phyloP scores from a whole-genome alignment of 495 filamentous ascomycete genomes.

The Tuber umbilicatum region DNA sequence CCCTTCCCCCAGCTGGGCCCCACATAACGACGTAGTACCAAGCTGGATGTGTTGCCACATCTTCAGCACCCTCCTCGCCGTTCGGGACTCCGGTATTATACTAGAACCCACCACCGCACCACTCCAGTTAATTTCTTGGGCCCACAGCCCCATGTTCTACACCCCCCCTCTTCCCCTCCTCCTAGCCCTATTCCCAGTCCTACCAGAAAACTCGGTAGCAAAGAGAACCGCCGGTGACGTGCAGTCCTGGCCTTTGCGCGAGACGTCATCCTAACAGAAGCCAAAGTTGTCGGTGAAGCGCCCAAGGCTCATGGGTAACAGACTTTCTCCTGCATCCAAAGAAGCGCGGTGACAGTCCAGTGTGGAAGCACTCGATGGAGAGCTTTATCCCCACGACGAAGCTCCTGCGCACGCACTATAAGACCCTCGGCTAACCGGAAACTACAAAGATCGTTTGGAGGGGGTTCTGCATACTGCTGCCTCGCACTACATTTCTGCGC shows the following conservation, averaged over 20 bases:
- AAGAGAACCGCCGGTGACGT: conserved; percentile 36
- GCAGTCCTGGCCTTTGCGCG: conserved; percentile 38
- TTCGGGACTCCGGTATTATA: conserved; percentile 27
- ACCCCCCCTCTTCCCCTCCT: conserved; percentile 28
- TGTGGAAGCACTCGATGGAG: conserved; percentile 43
- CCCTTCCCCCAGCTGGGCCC: conserved; percentile 29
- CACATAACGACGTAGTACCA: conserved; percentile 41
- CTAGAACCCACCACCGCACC: conserved; percentile 26
- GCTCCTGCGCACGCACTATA: conserved; percentile 3
- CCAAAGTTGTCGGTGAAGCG: conserved; percentile 39
- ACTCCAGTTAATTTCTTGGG: conserved; percentile 30
- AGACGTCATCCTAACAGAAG: conserved; percentile 26
- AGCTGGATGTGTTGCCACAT: conserved; percentile 40
- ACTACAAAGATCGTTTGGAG: conserved; percentile 26
- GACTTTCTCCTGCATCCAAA: conserved; percentile 26
- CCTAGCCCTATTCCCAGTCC: conserved; percentile 42
- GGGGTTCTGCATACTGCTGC: conserved; percentile 26
- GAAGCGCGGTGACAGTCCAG: conserved; percentile 35
- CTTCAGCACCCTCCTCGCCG: conserved; percentile 30
- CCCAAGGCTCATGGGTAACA: conserved; percentile 35
- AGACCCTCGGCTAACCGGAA: not conserved
- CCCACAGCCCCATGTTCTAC: conserved; percentile 28
- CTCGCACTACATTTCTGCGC: conserved; percentile 13
- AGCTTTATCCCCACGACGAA: conserved; percentile 40
- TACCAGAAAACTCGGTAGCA: conserved; percentile 38